A percentile compares a stretch with the other conserved stretches of the same genome.
Conservation (phyloP, 2,329 filamentous ascomycete species). For the Passalora sequoiae region DNA sequence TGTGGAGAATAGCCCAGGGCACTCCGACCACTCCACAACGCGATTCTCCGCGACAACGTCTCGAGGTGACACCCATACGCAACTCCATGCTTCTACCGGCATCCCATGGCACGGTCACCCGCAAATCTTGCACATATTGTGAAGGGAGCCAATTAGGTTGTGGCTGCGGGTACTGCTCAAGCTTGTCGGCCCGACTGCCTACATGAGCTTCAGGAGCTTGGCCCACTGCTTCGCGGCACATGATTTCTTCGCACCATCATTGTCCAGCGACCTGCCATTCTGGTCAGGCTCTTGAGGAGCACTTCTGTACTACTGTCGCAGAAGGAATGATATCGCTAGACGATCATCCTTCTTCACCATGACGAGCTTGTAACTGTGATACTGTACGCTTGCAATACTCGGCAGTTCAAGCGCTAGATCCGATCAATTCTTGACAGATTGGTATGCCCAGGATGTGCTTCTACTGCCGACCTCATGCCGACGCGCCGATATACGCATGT, state of each 20-base stretch:
- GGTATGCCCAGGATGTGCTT: no score
- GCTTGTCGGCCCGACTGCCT: conserved; percentile 5
- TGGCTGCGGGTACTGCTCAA: conserved; percentile 8
- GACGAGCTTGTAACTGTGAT: no score
- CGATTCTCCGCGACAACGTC: neutral
- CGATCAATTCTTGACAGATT: no score
- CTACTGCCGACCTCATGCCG: no score
- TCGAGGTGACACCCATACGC: conserved; percentile 1
- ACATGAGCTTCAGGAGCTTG: conserved; percentile 5
- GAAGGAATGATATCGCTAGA: no score
- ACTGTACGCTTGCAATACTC: no score
- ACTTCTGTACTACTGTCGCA: no score
- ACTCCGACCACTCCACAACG: conserved; percentile 5
- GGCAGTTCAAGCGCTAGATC: no score
- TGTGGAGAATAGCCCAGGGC: conserved; percentile 2
- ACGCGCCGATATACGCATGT: no score
- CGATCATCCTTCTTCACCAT: no score
- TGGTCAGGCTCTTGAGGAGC: neutral
- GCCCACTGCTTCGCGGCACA: neutral
- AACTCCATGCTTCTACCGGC: conserved; percentile 9
- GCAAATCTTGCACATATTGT: neutral
- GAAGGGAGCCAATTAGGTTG: conserved; percentile 11
- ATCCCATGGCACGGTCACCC: conserved; percentile 7
- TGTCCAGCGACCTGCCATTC: neutral
- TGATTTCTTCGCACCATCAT: neutral